A percentile compares a stretch with the other conserved stretches of the same genome.
phyloP scores from a whole-genome alignment of 345 rosid genomes.

The Boechera retrofracta region DNA sequence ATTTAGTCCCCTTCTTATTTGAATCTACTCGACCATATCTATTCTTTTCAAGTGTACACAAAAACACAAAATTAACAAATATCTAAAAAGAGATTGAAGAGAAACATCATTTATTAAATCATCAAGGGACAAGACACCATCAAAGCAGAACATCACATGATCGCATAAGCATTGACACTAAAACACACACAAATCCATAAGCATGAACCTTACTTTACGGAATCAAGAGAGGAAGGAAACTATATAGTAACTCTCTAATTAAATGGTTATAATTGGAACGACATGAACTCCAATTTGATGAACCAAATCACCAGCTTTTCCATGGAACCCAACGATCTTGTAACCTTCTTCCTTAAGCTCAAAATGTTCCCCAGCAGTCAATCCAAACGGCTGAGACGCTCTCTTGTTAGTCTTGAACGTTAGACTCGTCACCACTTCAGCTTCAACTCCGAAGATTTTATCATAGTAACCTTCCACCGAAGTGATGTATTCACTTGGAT shows the following conservation, averaged over 20 bases:
- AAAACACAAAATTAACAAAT: not conserved
- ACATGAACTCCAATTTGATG: conserved; percentile 36
- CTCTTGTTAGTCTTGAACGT: conserved; percentile 38
- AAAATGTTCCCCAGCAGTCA: not conserved
- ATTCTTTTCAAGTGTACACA: no score
- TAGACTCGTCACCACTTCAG: conserved; percentile 10
- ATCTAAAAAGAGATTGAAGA: not conserved
- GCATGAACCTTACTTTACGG: conserved; percentile 5
- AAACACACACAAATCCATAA: conserved; percentile 1
- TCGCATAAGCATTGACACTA: not conserved
- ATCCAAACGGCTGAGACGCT: conserved; percentile 27
- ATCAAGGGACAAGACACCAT: not conserved
- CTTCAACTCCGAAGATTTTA: conserved; percentile 5
- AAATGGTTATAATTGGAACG: conserved; percentile 1
- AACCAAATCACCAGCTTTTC: conserved; percentile 20
- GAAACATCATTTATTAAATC: not conserved
- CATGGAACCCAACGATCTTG: conserved; percentile 41
- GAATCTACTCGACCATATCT: no score
- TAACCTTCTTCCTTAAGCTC: conserved; percentile 16
- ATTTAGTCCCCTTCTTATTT: no score
- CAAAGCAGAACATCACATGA: not conserved
- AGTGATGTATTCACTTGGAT: conserved; percentile 29
- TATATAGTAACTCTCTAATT: not conserved
- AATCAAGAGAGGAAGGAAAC: not conserved
- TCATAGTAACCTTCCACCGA: conserved; percentile 30